Evolutionary conservation across 345 rosid species (phyloP), one percentile per base, ranked within the genome.

Genomic region (Moringa oleifera): DNA sequence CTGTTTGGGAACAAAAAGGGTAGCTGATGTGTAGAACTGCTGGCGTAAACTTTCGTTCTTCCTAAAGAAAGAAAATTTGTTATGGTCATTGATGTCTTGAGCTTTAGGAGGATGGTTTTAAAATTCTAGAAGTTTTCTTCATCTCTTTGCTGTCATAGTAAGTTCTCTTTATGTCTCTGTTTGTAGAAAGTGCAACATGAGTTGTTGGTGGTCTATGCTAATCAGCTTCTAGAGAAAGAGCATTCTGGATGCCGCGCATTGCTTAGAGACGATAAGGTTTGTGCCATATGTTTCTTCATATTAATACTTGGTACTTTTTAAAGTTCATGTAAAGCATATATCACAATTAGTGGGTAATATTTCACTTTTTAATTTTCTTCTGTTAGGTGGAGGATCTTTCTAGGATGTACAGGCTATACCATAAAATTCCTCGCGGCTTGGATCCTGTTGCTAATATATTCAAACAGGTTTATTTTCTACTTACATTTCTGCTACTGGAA

Each of bases 211-310:
- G 75, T 76, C 11, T 72, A 75, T 72, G 90, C 89, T 37, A 80
- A 65, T 66, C 86, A 81, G 65, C 77, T 95, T 58, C 77, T 95
- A 70, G 98, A 89, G 59, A 95, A 89, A 71, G 98, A 91, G 75
- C 74, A 84, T 74, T 95, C 98, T 41, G 99, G 99, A 54, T 91
- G 94, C 63, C 91, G 71, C 46, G 81, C 94, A 10, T 80, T 91
- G 85, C 92, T 95, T 50, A 79, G 85, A 75, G 96, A 95, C 36
- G 94, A 91, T 70, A 95, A 91, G 91, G 99, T 94, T 54, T 17
- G 16, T 54, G 19, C 21, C 6, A 36, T 36, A 17, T 59, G 28
- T 58, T 49, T 50, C 25, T 51, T 68, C 17, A 17, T 19, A 24
- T 51, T 25, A 22, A 18, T 50, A 25, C 23, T 66, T 50, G 6